Conservation (phyloP, 202 grass and related monocot species). For the Dendrocalamus latiflorus region DNA sequence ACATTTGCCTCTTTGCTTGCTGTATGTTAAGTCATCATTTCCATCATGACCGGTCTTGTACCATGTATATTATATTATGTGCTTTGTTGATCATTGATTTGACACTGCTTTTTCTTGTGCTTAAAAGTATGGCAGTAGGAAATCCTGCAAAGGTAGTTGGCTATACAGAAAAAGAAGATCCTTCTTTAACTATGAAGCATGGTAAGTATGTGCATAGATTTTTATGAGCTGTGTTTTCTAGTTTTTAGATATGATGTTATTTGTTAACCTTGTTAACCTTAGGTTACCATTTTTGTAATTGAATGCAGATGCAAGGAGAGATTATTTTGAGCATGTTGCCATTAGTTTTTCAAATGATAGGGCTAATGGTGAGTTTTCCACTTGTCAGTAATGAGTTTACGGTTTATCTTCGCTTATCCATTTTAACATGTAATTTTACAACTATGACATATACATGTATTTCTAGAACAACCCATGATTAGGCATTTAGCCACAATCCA, state of each 20-base stretch:
- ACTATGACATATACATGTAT: background rate
- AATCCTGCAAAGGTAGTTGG: constrained; percentile 93
- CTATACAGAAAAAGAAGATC: constrained; percentile 76
- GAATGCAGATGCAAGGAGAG: constrained; percentile 74
- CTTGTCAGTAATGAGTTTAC: background rate
- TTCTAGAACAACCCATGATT: background rate
- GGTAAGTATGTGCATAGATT: constrained; percentile 42
- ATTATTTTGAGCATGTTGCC: constrained; percentile 89
- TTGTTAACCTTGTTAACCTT: constrained; percentile 10
- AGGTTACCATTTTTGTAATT: constrained; percentile 16
- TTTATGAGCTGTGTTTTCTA: background rate
- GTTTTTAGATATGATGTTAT: background rate
- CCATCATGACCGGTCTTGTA: background rate
- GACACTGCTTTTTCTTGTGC: constrained; percentile 12
- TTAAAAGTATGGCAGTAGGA: constrained; percentile 83
- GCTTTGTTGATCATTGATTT: background rate
- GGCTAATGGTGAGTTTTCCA: constrained; percentile 42
- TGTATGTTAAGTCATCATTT: background rate
- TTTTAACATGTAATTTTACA: background rate
- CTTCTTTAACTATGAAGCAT: constrained; percentile 98
- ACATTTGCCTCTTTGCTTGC: background rate
- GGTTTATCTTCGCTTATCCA: background rate
- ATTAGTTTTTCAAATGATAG: constrained; percentile 40
- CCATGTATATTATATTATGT: background rate
- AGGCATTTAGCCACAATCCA: background rate